phyloP scores from a whole-genome alignment of 2,329 filamentous ascomycete species.

The Aspergillus pseudotamarii region DNA sequence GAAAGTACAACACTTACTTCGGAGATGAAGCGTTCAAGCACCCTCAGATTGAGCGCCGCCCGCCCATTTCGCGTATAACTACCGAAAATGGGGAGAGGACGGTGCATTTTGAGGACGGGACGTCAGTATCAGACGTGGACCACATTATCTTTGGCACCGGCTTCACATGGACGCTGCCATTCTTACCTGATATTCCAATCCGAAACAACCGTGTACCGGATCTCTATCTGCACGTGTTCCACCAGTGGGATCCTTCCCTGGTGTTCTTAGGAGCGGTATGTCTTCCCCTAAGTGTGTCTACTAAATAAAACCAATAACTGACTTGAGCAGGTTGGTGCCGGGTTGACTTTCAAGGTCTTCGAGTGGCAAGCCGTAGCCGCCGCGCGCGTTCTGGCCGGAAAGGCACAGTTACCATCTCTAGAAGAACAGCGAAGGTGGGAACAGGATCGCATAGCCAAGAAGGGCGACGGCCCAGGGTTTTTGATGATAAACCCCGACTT shows the following conservation, averaged over 20 bases:
- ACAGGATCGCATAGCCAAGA: slow-evolving; percentile 53
- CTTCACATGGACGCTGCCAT: slow-evolving; percentile 66
- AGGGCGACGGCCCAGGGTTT: slow-evolving; percentile 62
- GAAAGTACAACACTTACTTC: slow-evolving; percentile 59
- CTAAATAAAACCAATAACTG: neutral
- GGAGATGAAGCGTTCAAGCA: slow-evolving; percentile 64
- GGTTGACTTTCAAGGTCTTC: slow-evolving; percentile 68
- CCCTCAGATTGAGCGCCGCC: slow-evolving; percentile 43
- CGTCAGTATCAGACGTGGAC: slow-evolving; percentile 57
- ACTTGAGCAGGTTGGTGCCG: slow-evolving; percentile 37
- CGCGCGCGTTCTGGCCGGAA: slow-evolving; percentile 60
- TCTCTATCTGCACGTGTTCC: slow-evolving; percentile 42
- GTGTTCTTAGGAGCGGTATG: slow-evolving; percentile 50
- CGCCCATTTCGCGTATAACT: slow-evolving; percentile 31
- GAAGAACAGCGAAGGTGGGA: slow-evolving; percentile 61
- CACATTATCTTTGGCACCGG: slow-evolving; percentile 68
- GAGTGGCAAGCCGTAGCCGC: slow-evolving; percentile 69
- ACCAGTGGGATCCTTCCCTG: slow-evolving; percentile 36
- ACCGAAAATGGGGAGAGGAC: slow-evolving; percentile 54
- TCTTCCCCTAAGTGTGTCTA: neutral
- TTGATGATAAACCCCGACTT: slow-evolving; percentile 63
- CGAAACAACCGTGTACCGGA: slow-evolving; percentile 38
- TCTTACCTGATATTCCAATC: slow-evolving; percentile 53
- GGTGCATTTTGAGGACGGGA: slow-evolving; percentile 59
- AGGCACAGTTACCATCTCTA: slow-evolving; percentile 53